Conservation (phyloP, 2,329 filamentous ascomycete species). For the Pezicula carpinea region DNA sequence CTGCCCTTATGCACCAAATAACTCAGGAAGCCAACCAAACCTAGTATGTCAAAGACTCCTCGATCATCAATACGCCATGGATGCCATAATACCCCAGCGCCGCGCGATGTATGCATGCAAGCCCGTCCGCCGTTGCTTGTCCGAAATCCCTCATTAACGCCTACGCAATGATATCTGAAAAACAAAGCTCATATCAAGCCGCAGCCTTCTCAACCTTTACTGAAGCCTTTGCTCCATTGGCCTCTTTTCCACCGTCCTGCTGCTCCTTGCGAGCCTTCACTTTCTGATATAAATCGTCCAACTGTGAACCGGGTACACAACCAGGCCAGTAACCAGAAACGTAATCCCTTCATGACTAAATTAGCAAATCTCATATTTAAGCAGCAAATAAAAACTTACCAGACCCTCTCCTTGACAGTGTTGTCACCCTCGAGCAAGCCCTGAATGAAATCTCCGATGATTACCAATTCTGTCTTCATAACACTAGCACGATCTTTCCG, state of each 20-base stretch:
- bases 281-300: slow-evolving; percentile 27
- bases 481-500: slow-evolving; percentile 57
- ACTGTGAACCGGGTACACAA: slow-evolving; percentile 19
- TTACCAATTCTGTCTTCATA: slow-evolving; percentile 55
- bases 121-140: too few species aligned
- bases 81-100: too few species aligned
- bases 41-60: too few species aligned
- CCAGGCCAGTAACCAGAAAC: slow-evolving; percentile 29
- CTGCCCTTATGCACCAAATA: too few species aligned
- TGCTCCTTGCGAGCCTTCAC: slow-evolving; percentile 14
- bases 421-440: slow-evolving; percentile 21
- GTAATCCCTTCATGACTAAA: slow-evolving; percentile 23
- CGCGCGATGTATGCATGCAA: too few species aligned
- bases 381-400: slow-evolving; percentile 19
- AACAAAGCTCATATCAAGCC: too few species aligned
- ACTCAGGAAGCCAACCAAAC: too few species aligned
- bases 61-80: too few species aligned
- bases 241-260: not conserved
- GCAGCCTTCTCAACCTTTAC: too few species aligned
- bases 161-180: too few species aligned
- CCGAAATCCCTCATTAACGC: too few species aligned
- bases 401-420: slow-evolving; percentile 24
- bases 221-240: not conserved
- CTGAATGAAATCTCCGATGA: slow-evolving; percentile 59
- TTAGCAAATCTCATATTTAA: slow-evolving; percentile 10